These are phyloP conservation scores for Leccinum aurantiacum DNA, from an alignment of 768 basidiomycete species.

Conservation along the genomic window DNA sequence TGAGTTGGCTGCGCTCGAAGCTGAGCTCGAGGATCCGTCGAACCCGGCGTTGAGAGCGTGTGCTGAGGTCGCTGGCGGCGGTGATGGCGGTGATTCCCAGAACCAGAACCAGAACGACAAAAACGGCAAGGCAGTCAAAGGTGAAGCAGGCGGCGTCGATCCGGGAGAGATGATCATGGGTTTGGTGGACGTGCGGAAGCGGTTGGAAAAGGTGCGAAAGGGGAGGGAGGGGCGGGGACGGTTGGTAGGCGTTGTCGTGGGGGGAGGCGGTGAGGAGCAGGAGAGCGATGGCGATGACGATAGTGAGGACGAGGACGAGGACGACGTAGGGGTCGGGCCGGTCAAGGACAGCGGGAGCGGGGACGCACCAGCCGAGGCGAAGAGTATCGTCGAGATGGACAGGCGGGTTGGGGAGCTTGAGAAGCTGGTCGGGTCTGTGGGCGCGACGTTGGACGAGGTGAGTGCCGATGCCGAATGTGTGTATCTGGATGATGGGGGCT, in stretches of 20 bases:
- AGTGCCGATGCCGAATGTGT: not conserved
- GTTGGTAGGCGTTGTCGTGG: slow-evolving; percentile 60
- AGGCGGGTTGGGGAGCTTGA: slow-evolving; percentile 83
- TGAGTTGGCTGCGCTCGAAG: slow-evolving; percentile 79
- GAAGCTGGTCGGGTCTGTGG: slow-evolving; percentile 78
- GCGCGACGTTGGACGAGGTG: slow-evolving; percentile 80
- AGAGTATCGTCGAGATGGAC: slow-evolving; percentile 73
- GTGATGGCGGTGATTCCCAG: too few relatives aligned
- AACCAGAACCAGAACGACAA: not conserved
- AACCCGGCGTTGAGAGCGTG: slow-evolving; percentile 65
- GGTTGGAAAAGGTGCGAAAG: slow-evolving; percentile 66
- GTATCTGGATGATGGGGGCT: not conserved
- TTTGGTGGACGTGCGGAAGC: slow-evolving; percentile 68
- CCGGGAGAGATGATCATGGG: slow-evolving; percentile 76
- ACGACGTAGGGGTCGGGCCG: not conserved
- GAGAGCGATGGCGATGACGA: not conserved
- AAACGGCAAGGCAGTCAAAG: too few relatives aligned
- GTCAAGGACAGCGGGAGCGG: not conserved
- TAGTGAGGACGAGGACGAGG: slow-evolving; percentile 3
- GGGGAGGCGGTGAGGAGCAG: slow-evolving; percentile 9
- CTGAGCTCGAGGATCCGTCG: slow-evolving; percentile 77
- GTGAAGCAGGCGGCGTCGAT: slow-evolving; percentile 51
- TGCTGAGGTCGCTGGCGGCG: slow-evolving; percentile 13
- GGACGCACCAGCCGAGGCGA: slow-evolving; percentile 39
- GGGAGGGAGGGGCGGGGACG: slow-evolving; percentile 64